These are phyloP conservation scores for Naumovozyma baii DNA, from an alignment of 805 yeast species.

Conservation along the genomic window DNA sequence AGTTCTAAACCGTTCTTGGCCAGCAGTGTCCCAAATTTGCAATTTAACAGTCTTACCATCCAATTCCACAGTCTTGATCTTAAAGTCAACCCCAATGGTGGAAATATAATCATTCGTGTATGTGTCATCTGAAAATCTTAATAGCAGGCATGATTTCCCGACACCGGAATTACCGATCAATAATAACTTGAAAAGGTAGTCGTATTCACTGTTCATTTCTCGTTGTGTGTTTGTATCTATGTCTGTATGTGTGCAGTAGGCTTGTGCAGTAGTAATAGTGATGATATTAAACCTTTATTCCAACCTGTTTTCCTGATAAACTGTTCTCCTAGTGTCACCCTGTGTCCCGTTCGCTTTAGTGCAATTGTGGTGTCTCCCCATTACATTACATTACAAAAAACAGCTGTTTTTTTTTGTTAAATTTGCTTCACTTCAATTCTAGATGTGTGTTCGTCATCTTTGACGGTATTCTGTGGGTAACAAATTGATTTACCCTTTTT, in stretches of 20 bases:
- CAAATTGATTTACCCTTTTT: too few relatives aligned
- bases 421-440: too few relatives aligned
- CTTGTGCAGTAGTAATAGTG: too few relatives aligned
- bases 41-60: slow-evolving; percentile 96
- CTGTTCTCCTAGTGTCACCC: too few relatives aligned
- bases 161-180: slow-evolving; percentile 98
- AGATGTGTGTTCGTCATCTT: too few relatives aligned
- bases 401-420: too few relatives aligned
- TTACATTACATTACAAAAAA: too few relatives aligned
- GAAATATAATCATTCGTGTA: slow-evolving; percentile 95
- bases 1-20: slow-evolving; percentile 96
- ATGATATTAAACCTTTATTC: too few relatives aligned
- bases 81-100: slow-evolving; percentile 95
- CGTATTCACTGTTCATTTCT: slow-evolving; percentile 87
- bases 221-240: background rate
- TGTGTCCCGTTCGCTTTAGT: too few relatives aligned
- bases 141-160: slow-evolving; percentile 89
- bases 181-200: slow-evolving; percentile 86
- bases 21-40: slow-evolving; percentile 99
- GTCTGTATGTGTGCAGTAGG: background rate
- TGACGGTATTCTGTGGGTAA: too few relatives aligned
- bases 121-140: slow-evolving; percentile 95
- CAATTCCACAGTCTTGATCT: slow-evolving; percentile 78
- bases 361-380: too few relatives aligned
- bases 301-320: too few relatives aligned